Evolutionary conservation across 345 rosid species (phyloP), one percentile per base, ranked within the genome.

Genomic region (Cardamine chenopodiifolia): DNA sequence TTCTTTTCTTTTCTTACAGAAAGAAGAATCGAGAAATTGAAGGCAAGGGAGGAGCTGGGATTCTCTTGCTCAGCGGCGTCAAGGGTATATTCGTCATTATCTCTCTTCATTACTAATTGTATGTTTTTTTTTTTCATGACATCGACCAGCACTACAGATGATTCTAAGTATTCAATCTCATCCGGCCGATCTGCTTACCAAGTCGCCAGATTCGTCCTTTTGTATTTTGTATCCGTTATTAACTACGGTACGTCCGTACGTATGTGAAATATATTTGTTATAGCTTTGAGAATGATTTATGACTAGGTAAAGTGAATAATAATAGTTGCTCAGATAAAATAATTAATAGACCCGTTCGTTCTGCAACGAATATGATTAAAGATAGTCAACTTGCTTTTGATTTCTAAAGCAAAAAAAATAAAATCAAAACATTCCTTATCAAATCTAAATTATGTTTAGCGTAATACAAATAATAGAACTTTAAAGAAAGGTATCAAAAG

Each of bases 111-210:
- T 54, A 52, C 54, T 20, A 65, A 32, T 63, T 23, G 15, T 50
- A 4, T 25, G 4, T 32, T 31, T 31, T 13, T 61, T 42, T 18
- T 48, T 48, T 25, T 32, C 28, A 22, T 42, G 69, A 72, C 74
- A 72, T 72, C 3, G 18, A 52, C 50, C 74, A 71, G 71, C 71
- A 71, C 22, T 60, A 69, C 40, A 57, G 54, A 58, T 69, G 54
- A 64, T 45, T 73, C 19, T 14, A 47, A 15, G 7, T 12, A 28
- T 63, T 20, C 2, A 57, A 76, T 73, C 47, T 7, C 29, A 7
- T n/a, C 82, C 84, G 82, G 78, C 66, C 35, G 83, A 81, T 83
- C 42, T 76, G 60, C 17, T 28, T 75, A 75, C 74, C 48, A 66
- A 35, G 71, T 76, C 80, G 1, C 8, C 12, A 0, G 37, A 9